phyloP scores from a whole-genome alignment of 176 grass and related monocot species.

The Cymbopogon citratus region DNA sequence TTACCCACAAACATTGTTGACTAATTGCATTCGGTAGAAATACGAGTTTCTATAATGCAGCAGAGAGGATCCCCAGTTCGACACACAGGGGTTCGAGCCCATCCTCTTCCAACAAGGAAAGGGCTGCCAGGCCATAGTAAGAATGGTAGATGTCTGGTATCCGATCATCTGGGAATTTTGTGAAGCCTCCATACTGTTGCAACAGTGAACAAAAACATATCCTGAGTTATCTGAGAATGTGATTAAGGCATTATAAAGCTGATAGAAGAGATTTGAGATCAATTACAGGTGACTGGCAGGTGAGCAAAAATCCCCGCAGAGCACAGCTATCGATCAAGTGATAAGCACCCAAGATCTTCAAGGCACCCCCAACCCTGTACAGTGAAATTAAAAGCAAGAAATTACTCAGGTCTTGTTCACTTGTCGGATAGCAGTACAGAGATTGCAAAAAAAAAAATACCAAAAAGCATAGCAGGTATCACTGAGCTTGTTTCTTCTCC shows the following conservation, averaged over 20 bases:
- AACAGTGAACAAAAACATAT: neutral
- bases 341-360: slow-evolving; percentile 72
- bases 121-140: slow-evolving; percentile 76
- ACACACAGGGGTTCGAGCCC: slow-evolving; percentile 40
- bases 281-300: slow-evolving; percentile 72
- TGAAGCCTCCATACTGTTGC: slow-evolving; percentile 70
- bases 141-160: slow-evolving; percentile 75
- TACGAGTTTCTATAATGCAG: slow-evolving; percentile 19
- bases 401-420: neutral
- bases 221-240: slow-evolving; percentile 1
- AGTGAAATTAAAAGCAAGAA: slow-evolving; percentile 1
- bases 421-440: neutral
- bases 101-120: slow-evolving; percentile 65
- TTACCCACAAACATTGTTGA: neutral
- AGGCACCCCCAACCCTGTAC: slow-evolving; percentile 67
- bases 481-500: slow-evolving; percentile 69
- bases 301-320: slow-evolving; percentile 60
- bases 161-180: slow-evolving; percentile 37
- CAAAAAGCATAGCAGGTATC: slow-evolving; percentile 99
- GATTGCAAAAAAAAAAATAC: slow-evolving; percentile 12
- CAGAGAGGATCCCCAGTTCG: slow-evolving; percentile 49
- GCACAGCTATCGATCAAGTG: slow-evolving; percentile 50
- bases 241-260: neutral
- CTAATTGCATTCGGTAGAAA: neutral
- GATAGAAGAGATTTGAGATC: neutral